Evolutionary conservation across 2,329 filamentous ascomycete genomes (phyloP).

Genomic region (Talaromyces albobiverticillius): DNA sequence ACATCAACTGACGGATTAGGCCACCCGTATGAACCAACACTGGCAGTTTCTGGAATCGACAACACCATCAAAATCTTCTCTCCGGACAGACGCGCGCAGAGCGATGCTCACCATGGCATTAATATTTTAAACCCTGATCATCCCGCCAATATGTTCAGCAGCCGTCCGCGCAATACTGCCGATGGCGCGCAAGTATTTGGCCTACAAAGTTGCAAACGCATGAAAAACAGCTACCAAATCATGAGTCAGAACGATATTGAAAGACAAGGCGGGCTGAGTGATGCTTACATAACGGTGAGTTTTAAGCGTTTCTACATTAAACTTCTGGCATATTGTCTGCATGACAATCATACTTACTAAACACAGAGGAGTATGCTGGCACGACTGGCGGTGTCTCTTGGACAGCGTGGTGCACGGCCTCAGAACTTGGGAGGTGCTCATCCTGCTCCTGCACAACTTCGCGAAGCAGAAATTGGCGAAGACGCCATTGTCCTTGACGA

Average conservation of each 20-base stretch:
- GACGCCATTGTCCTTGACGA: conserved; percentile 41
- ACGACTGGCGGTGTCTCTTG: conserved; percentile 41
- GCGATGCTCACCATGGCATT: conserved; percentile 55
- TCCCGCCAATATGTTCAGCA: conserved; percentile 32
- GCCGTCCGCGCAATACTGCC: conserved; percentile 18
- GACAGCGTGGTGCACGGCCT: conserved; percentile 38
- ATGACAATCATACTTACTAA: not conserved
- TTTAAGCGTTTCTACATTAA: conserved; percentile 10
- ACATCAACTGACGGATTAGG: conserved; percentile 33
- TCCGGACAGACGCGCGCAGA: conserved; percentile 56
- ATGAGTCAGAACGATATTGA: conserved; percentile 61
- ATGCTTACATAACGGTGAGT: conserved; percentile 56
- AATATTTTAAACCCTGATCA: conserved; percentile 54
- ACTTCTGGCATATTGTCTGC: conserved; percentile 12
- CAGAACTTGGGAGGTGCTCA: conserved; percentile 23
- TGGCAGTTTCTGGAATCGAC: conserved; percentile 66
- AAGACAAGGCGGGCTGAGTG: conserved; percentile 55
- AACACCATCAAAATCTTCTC: conserved; percentile 68
- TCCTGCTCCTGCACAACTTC: conserved; percentile 23
- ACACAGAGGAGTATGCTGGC: conserved; percentile 47
- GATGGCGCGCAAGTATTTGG: conserved; percentile 34
- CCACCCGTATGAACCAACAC: conserved; percentile 65
- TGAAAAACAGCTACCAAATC: conserved; percentile 61
- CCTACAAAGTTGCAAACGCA: conserved; percentile 55
- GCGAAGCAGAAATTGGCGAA: conserved; percentile 28